Base-by-base conservation (phyloP, 768 basidiomycete genomes). In the Trametes villosa region DNA sequence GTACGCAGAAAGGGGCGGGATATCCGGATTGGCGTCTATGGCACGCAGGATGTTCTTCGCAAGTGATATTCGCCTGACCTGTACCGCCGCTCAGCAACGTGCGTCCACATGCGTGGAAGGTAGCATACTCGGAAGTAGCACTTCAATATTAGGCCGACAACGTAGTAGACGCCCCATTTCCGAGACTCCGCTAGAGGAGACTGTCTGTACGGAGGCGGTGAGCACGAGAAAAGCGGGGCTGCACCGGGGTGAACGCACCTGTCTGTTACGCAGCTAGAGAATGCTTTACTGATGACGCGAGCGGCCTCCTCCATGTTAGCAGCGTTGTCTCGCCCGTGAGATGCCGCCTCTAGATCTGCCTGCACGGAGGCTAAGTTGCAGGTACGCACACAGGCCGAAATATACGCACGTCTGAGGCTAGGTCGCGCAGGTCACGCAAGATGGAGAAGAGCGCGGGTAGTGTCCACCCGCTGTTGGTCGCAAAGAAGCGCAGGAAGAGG, bases 41-140 rank as follows among this genome's bases (percentile, higher is more conserved):
- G 94, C 96, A 59, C 96, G 84, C 34, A 98, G 81, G 57, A 99
- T 89, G 67, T 94, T 98, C 75, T 93, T 94, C 20, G 94, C 88
- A 17, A 98, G 78, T 1, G 93, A 92, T 72, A 97, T 96, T 57
- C 91, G 84, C 75, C 92, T 92, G 50, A 98, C 86, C 96, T 96
- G 68, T 52, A 54, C 15, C 15, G 15, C 17, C 31, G 47, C n/a
- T 31, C 13, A 50, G 36, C 18, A 13, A 4, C 50, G 31, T 12
- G 50, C 26, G 20, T 24, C 15, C 5, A 1, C 20, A 36, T 33
- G 27, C 22, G 13, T 4, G 24, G 17, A 24, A 12, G 4, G 29
- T 45, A 17, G 80, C 89, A 72, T 74, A 86, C 96, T 67, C 88
- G 87, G 81, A 98, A 98, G 77, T 98, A 98, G 48, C 87, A 91